Evolutionary conservation across 2,329 filamentous ascomycete genomes (phyloP), one percentile per base, ranked within the genome.

Genomic region (Herpomyces periplanetae): DNA sequence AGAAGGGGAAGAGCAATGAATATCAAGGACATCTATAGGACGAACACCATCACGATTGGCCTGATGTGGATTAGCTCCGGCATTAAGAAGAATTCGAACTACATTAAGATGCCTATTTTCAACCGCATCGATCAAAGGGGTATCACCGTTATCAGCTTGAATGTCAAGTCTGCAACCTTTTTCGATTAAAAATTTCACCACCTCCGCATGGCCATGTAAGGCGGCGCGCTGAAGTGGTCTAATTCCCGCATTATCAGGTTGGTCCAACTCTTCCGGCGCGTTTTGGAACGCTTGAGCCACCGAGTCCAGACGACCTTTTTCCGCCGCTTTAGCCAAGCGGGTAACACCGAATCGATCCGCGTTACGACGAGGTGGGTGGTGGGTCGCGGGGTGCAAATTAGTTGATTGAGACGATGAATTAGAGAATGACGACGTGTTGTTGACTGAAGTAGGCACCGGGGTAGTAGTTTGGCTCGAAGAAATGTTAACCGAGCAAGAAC

Each of bases 211-310:
- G 4, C 80, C 80, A 31, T 80, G 63, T 22, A 96, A 48, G 13
- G 73, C 59, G 13, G 80, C 75, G 27, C 87, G 80, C 36, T 96
- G 80, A 13, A 96, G 45, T 10, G 80, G 80, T 1, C 75, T 84
- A 31, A 91, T 91, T n/a, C 69, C 68, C 7, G 80, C 80, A 34
- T 87, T 84, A 33, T 96, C 80, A 10, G 66, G 57, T 22, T 73
- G 52, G 28, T 96, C 66, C 20, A 91, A 39, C 36, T 91, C 71
- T 25, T 84, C 66, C 0, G 69, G 71, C 9, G 71, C 54, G 33
- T 84, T 66, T 5, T 51, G 45, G 13, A 71, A 49, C 25, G 65
- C 54, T 28, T 54, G 50, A 34, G 65, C 73, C 8, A 68, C 71
- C 5, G 47, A 45, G 2, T 75, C 65, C 21, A 80, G 51, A 32